These are phyloP conservation scores for Saccharomyces pastorianus DNA, from an alignment of 1,139 yeast species.

Conservation along the genomic window DNA sequence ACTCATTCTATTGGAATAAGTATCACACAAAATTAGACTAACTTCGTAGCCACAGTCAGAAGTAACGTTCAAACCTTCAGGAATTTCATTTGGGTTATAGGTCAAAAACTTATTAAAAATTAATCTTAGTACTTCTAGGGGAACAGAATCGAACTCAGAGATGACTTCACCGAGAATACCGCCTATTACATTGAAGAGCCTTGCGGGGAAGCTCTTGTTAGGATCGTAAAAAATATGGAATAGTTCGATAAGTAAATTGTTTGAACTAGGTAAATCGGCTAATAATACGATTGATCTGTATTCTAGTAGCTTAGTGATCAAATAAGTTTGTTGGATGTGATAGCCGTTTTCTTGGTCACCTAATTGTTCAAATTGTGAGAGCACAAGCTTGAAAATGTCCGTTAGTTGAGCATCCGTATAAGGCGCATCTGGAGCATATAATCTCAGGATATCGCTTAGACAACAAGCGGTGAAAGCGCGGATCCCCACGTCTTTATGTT, in stretches of 20 bases:
- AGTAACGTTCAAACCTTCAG: slow-evolving; percentile 30
- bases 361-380: slow-evolving; percentile 53
- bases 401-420: slow-evolving; percentile 57
- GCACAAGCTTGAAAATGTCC: slow-evolving; percentile 54
- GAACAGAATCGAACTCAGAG: slow-evolving; percentile 64
- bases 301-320: slow-evolving; percentile 65
- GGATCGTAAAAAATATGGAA: slow-evolving; percentile 60
- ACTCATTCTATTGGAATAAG: slow-evolving; percentile 67
- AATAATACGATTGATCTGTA: slow-evolving; percentile 72
- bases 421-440: slow-evolving; percentile 91
- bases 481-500: slow-evolving; percentile 60
- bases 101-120: slow-evolving; percentile 42
- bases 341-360: slow-evolving; percentile 55
- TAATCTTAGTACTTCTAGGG: slow-evolving; percentile 52
- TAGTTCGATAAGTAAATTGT: slow-evolving; percentile 45
- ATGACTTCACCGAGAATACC: slow-evolving; percentile 68
- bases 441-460: slow-evolving; percentile 63
- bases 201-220: slow-evolving; percentile 34
- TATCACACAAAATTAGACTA: slow-evolving; percentile 60
- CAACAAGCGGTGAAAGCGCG: slow-evolving; percentile 69
- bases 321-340: slow-evolving; percentile 56
- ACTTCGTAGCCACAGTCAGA: slow-evolving; percentile 56
- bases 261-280: slow-evolving; percentile 65
- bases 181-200: slow-evolving; percentile 51
- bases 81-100: slow-evolving; percentile 27